phyloP scores from a whole-genome alignment of 352 stramenopile species.

The Halophytophthora batemanensis region DNA sequence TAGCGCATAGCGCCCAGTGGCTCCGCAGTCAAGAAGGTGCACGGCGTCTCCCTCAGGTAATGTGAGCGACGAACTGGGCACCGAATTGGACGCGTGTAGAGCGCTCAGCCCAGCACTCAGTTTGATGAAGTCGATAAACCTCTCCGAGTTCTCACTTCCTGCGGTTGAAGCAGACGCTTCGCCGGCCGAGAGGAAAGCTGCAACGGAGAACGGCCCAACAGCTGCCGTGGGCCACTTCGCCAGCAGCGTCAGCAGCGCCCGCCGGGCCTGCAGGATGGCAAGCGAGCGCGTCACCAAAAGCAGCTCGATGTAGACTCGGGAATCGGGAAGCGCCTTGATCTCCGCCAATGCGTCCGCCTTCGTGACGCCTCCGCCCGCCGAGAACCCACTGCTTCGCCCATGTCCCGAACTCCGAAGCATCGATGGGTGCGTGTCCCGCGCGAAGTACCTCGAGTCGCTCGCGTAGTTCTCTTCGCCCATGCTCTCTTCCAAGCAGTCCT shows the following conservation, averaged over 20 bases:
- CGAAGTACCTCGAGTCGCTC: slow-evolving; percentile 75
- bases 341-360: slow-evolving; percentile 71
- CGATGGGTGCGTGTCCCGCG: slow-evolving; percentile 68
- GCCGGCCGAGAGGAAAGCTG: slow-evolving; percentile 34
- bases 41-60: slow-evolving; percentile 39
- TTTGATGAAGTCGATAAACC: slow-evolving; percentile 85
- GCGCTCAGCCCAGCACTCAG: slow-evolving; percentile 70
- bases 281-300: slow-evolving; percentile 73
- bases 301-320: slow-evolving; percentile 74
- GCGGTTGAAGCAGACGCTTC: background rate
- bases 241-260: slow-evolving; percentile 70
- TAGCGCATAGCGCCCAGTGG: slow-evolving; percentile 52
- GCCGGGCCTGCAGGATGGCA: slow-evolving; percentile 76
- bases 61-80: slow-evolving; percentile 20
- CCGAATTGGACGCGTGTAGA: slow-evolving; percentile 31
- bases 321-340: slow-evolving; percentile 76
- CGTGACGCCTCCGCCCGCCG: slow-evolving; percentile 34
- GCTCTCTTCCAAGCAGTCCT: slow-evolving; percentile 83
- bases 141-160: slow-evolving; percentile 34
- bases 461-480: slow-evolving; percentile 84
- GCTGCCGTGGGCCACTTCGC: slow-evolving; percentile 65
- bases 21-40: slow-evolving; percentile 56
- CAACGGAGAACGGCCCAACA: slow-evolving; percentile 59
- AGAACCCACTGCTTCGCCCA: slow-evolving; percentile 38
- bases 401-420: slow-evolving; percentile 59